Base-by-base conservation (phyloP, 2,329 filamentous ascomycete species). In the Talaromyces pinophilus region DNA sequence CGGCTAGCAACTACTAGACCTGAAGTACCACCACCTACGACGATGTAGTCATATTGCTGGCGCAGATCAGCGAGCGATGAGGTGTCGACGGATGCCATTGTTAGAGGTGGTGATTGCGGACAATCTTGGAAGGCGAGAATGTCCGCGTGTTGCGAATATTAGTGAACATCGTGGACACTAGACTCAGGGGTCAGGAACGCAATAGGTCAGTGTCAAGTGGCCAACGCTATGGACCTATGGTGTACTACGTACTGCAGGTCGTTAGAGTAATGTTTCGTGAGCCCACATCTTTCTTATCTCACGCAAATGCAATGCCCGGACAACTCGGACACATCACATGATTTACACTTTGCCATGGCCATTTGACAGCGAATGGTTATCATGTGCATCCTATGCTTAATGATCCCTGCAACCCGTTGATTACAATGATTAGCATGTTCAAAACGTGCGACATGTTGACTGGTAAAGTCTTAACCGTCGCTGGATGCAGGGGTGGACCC, bases 1-100 rank as follows among this genome's bases (percentile, higher is more conserved):
- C 67, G 57, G 35, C 28, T 54, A 19, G 67, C 67, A 4, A 69
- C 28, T 7, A 66, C 66, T 2, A 66, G 60, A 19, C 67, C 67
- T 42, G 67, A 60, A 7, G 63, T 66, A 13, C 67, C 67, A 8
- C 67, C 67, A 22, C 67, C 67, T 25, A 69, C 48, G 35, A 69
- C 25, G 15, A 52, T 52, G 48, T 52, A 52, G 48, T 52, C 48
- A 52, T 52, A 52, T 30, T 52, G 48, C 48, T 30, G 35, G 22
- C 62, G 42, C 42, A 67, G 62, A n/a, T 67, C 66, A 52, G 22
- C 19, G 25, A 52, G 25, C 48, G 48, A 52, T 25, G 59, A 60
- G 19, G 28, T 30, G 17, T n/a, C 48, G 6, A 52, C 15, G 25
- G 48, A 52, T 28, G 25, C 25, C 48, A 52, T 52, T n/a, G 48